These are phyloP conservation scores for Nannochloropsis oceanica DNA, from an alignment of 108 stramenopile species.

Conservation along the genomic window DNA sequence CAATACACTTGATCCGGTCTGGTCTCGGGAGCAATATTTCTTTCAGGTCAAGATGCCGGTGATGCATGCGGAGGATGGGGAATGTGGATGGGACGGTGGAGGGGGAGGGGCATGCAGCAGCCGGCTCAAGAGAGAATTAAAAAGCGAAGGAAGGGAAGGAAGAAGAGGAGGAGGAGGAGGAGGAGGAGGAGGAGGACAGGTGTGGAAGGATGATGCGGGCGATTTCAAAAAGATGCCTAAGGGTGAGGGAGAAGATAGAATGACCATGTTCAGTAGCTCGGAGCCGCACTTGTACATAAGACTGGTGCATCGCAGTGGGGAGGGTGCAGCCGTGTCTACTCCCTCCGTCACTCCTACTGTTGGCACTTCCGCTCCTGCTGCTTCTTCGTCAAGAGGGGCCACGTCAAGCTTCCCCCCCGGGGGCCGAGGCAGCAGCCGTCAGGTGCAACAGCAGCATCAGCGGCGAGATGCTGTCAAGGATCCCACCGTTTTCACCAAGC, in stretches of 20 bases:
- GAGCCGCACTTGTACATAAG: neutral
- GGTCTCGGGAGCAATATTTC: neutral
- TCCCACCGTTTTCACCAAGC: neutral
- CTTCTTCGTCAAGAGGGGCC: neutral
- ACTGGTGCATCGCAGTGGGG: neutral
- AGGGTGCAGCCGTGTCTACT: neutral
- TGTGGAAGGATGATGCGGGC: neutral
- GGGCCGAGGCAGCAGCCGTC: neutral
- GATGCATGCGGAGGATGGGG: neutral
- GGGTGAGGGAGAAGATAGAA: neutral
- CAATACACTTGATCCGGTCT: neutral
- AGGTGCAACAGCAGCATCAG: neutral
- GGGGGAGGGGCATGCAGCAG: neutral
- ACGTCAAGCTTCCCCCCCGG: neutral
- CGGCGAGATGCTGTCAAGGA: neutral
- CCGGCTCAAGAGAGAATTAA: neutral
- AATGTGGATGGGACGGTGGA: neutral
- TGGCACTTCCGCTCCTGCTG: neutral
- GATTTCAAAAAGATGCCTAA: neutral
- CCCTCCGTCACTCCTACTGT: neutral
- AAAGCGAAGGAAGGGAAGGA: neutral
- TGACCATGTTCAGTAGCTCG: neutral
- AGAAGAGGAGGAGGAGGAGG: no score
- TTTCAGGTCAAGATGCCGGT: neutral
- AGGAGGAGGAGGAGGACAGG: neutral